Percentiles rank a stretch among this genome's conserved stretches.
These are phyloP conservation scores for Rhodamnia argentea DNA, from an alignment of 345 rosid species.

Conservation along the genomic window DNA sequence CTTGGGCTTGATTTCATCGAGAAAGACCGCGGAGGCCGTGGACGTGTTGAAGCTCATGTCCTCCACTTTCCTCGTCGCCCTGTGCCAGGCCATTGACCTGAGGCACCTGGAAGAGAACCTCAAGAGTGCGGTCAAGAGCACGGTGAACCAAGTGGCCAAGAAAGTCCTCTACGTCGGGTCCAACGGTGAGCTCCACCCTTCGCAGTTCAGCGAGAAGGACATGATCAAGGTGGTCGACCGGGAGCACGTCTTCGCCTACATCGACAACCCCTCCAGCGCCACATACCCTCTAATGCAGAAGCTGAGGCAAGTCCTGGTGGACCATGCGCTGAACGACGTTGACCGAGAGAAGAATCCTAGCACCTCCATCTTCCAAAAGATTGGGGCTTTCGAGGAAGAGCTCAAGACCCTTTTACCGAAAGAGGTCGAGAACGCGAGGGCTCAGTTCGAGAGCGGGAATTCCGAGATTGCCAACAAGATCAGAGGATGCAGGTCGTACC, in stretches of 20 bases:
- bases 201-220: conserved; percentile 59
- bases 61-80: conserved; percentile 48
- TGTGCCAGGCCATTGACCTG: conserved; percentile 63
- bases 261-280: conserved; percentile 57
- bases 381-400: conserved; percentile 49
- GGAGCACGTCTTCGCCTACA: conserved; percentile 44
- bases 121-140: conserved; percentile 39
- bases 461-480: conserved; percentile 43
- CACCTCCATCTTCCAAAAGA: conserved; percentile 59
- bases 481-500: conserved; percentile 65
- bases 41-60: conserved; percentile 70
- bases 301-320: conserved; percentile 50
- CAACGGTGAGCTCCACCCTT: conserved; percentile 61
- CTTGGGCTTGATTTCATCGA: conserved; percentile 52
- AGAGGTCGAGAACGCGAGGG: conserved; percentile 49
- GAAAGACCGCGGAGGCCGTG: conserved; percentile 51
- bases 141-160: conserved; percentile 46
- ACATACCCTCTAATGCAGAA: conserved; percentile 56
- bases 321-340: conserved; percentile 47
- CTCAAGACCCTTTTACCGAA: conserved; percentile 37
- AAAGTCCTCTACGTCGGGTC: conserved; percentile 31
- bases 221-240: conserved; percentile 43
- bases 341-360: conserved; percentile 37
- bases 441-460: conserved; percentile 40
- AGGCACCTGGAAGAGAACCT: conserved; percentile 72